A percentile compares a stretch with the other conserved stretches of the same genome.
These are phyloP conservation scores for Phalaenopsis hybrid DNA, from an alignment of 116 monocot species.

Conservation along the genomic window DNA sequence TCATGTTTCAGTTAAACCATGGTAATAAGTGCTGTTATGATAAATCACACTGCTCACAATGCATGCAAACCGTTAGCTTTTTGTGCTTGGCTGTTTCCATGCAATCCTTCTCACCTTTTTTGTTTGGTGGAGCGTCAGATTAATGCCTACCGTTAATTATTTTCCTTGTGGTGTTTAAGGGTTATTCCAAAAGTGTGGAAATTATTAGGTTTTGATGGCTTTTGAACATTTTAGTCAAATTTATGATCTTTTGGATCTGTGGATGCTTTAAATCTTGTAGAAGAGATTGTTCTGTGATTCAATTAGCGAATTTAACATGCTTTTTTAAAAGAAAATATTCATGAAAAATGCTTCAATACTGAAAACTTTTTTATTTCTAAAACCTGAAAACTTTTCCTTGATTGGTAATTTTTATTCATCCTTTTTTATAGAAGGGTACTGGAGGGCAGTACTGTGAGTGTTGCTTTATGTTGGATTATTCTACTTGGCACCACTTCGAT, in stretches of 20 bases:
- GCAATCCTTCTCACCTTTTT: background rate
- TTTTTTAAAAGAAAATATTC: background rate
- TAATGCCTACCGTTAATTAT: too few species aligned
- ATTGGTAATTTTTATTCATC: background rate
- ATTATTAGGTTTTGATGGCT: too few species aligned
- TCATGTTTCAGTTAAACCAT: background rate
- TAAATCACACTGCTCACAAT: background rate
- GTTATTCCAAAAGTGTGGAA: too few species aligned
- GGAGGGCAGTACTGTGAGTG: background rate
- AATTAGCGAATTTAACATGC: background rate
- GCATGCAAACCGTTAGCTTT: background rate
- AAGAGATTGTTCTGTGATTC: background rate
- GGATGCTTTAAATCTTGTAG: background rate
- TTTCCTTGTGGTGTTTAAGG: too few species aligned
- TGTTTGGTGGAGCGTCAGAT: too few species aligned
- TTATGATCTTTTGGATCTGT: background rate
- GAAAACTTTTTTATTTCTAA: background rate
- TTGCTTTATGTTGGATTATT: background rate
- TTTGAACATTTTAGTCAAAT: too few species aligned
- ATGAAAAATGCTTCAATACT: background rate
- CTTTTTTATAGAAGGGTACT: background rate
- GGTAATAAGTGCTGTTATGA: background rate
- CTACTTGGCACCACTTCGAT: background rate
- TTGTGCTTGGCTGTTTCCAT: slow-evolving; percentile 1
- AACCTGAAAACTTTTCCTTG: background rate